Evolutionary conservation across 2,329 filamentous ascomycete species (phyloP).

Genomic region (Botryotinia globosa): DNA sequence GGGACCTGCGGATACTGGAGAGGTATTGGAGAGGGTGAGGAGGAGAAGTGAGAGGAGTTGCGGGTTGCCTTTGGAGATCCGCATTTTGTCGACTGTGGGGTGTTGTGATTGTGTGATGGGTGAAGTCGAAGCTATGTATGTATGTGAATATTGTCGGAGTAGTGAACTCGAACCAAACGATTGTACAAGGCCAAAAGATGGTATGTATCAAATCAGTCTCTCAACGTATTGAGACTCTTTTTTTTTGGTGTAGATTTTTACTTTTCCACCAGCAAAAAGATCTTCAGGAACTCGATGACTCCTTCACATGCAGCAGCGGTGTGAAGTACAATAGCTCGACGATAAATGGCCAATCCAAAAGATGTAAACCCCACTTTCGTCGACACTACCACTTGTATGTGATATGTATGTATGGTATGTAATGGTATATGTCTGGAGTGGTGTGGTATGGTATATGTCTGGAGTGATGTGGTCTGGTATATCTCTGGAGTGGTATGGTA

Average conservation of each 20-base stretch:
- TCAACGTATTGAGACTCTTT: background rate
- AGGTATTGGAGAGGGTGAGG: constrained; percentile 41
- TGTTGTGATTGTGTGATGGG: background rate
- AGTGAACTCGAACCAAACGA: background rate
- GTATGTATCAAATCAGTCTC: constrained; percentile 12
- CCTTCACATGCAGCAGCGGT: constrained; percentile 18
- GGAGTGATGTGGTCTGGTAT: background rate
- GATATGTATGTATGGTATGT: background rate
- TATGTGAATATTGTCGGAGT: background rate
- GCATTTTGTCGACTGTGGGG: constrained; percentile 39
- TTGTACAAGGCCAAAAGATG: background rate
- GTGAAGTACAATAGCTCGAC: constrained; percentile 5
- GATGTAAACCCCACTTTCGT: constrained; percentile 4
- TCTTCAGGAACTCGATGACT: constrained; percentile 18
- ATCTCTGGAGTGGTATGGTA: constrained; percentile 3
- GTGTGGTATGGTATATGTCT: background rate
- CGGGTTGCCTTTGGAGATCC: constrained; percentile 35
- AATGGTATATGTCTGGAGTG: too few species aligned
- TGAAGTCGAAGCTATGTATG: constrained; percentile 1
- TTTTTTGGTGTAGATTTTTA: background rate
- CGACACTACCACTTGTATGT: background rate
- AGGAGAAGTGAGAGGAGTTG: constrained; percentile 41
- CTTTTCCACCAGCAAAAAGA: background rate
- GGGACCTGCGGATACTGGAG: constrained; percentile 45
- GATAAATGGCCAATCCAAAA: constrained; percentile 12